A percentile compares a stretch with the other conserved stretches of the same genome.
phyloP scores from a whole-genome alignment of 23 red algal species.

The Pyropia haitanensis region DNA sequence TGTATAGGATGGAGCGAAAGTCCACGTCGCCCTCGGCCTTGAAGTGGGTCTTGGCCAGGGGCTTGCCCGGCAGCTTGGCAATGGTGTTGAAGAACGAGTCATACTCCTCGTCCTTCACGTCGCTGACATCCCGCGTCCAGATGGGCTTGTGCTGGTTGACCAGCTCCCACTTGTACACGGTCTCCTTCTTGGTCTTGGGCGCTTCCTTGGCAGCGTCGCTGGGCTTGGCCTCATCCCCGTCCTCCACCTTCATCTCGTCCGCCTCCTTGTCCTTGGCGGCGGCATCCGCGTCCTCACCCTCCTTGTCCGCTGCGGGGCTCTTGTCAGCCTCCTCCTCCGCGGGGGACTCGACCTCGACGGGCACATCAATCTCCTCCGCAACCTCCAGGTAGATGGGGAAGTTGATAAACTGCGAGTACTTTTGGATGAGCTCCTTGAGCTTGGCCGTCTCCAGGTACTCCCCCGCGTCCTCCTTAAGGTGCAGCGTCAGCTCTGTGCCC shows the following conservation, averaged over 20 bases:
- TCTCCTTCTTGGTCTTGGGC: slow-evolving; percentile 40
- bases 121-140: slow-evolving; percentile 68
- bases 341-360: slow-evolving; percentile 17
- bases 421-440: slow-evolving; percentile 73
- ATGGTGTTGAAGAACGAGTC: slow-evolving; percentile 50
- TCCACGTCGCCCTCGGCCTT: slow-evolving; percentile 89
- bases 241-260: slow-evolving; percentile 61
- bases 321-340: slow-evolving; percentile 3
- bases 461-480: slow-evolving; percentile 64
- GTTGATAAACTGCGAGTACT: slow-evolving; percentile 81
- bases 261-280: slow-evolving; percentile 15
- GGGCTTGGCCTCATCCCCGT: slow-evolving; percentile 30
- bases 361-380: slow-evolving; percentile 25
- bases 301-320: slow-evolving; percentile 1
- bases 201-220: slow-evolving; percentile 1
- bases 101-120: slow-evolving; percentile 76
- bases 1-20: slow-evolving; percentile 74
- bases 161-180: slow-evolving; percentile 32
- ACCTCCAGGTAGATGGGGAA: slow-evolving; percentile 87
- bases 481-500: slow-evolving; percentile 62
- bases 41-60: slow-evolving; percentile 66
- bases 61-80: slow-evolving; percentile 32
- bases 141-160: slow-evolving; percentile 79
- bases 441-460: slow-evolving; percentile 56
- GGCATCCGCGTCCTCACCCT: neutral